Base-by-base conservation (phyloP, 129 eudicot species). In the Helianthus tuberosus region DNA sequence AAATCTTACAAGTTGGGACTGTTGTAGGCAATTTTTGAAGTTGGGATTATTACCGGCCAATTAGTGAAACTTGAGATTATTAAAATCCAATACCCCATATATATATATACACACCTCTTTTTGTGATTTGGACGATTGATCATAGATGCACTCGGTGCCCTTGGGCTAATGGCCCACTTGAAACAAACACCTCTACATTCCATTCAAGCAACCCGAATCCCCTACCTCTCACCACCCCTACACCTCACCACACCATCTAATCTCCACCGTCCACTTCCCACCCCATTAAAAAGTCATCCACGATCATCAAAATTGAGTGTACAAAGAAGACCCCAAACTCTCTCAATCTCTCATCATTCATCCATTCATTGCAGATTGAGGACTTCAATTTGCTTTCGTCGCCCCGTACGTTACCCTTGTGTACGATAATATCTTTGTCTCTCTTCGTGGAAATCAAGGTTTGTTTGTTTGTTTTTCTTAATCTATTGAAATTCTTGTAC, bases 331-430 rank as follows among this genome's bases (percentile, higher is more conserved):
- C 51, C 61, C 11, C 47, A 41, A 36, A n/a, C n/a, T 9, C 52
- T 9, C 49, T 67, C 62, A 47, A 64, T 72, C 5, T 72, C 52
- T 72, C 66, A 46, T 32, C 73, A 79, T 72, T 64, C 62, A 39
- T 64, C 68, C 81, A 48, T 69, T 77, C 81, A 36, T 69, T 77
- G 46, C 68, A 57, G 78, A 79, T 79, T 79, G 62, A 68, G 53
- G 43, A 43, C 15, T 63, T 25, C 73, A 78, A 78, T 51, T 52
- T 61, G 41, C 66, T 61, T 77, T 60, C 82, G 62, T 50, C 61
- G 71, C 59, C 69, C 71, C 77, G 77, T 72, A 72, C 67, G 54
- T 20, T 68, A 67, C 68, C 53, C 11, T 75, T 50, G 65, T 71
- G 49, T 75, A 64, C 73, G 73, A 66, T 55, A 54, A 66, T 11